These are phyloP conservation scores for Halophytophthora batemanensis DNA, from an alignment of 352 stramenopile species.

Conservation along the genomic window DNA sequence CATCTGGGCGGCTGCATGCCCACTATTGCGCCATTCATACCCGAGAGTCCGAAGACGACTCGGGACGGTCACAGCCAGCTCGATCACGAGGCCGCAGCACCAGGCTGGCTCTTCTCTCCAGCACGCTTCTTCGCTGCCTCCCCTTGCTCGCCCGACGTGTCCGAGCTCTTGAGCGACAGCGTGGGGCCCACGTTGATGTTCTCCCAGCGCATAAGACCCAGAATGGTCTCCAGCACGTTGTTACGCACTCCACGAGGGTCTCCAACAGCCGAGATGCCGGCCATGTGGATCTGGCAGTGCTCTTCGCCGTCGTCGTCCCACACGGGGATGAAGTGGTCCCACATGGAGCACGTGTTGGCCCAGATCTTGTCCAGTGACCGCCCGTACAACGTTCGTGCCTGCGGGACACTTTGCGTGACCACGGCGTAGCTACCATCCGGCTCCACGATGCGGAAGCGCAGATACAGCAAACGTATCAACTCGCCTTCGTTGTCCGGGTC, in stretches of 20 bases:
- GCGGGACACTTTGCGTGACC: conserved; percentile 30
- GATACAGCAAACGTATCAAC: conserved; percentile 33
- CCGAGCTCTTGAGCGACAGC: conserved; percentile 21
- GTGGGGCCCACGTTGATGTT: conserved; percentile 43
- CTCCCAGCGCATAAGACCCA: conserved; percentile 52
- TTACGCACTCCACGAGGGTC: conserved; percentile 20
- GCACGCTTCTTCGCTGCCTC: neutral
- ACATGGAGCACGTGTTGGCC: conserved; percentile 38
- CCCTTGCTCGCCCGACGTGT: conserved; percentile 2
- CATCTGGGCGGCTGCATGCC: too few species aligned
- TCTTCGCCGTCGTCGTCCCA: conserved; percentile 23
- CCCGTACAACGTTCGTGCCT: conserved; percentile 2
- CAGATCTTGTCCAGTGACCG: conserved; percentile 22
- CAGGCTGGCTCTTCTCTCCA: neutral
- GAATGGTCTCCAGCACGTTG: conserved; percentile 57
- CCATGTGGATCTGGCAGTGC: conserved; percentile 37
- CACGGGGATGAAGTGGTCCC: conserved; percentile 34
- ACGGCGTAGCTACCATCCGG: conserved; percentile 36
- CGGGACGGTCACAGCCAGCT: neutral
- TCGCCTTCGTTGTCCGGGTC: conserved; percentile 29
- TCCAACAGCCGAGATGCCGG: conserved; percentile 32
- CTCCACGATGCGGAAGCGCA: conserved; percentile 46
- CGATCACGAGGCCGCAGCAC: neutral
- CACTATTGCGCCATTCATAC: too few species aligned
- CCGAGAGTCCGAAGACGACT: too few species aligned